Base-by-base conservation (phyloP, 805 yeast genomes). In the Schwanniomyces vanrijiae region DNA sequence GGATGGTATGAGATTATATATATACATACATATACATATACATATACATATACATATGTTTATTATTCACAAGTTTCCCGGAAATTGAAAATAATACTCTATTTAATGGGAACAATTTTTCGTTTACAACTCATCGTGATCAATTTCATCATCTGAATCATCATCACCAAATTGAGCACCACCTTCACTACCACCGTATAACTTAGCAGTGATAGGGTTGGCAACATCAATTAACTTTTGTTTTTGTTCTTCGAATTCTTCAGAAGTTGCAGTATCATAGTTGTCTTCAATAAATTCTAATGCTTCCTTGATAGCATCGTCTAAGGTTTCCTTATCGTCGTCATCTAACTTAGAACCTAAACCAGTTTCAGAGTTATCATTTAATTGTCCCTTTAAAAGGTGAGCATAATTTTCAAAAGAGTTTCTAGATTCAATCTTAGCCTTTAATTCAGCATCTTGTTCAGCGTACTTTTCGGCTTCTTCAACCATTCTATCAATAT, bases 401-500 rank as follows among this genome's bases (percentile, higher is more conserved):
- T 70, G 73, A 45, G 72, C 75, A 60, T 71, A 73, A 61, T 72
- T 70, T 64, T 73, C 77, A 55, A 72, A 68, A 11, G 76, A 73
- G 66, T 73, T 73, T 52, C 71, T 58, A n/a, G 70, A 52, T 55
- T 68, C 73, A 51, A 69, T 67, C 68, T 66, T 73, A 52, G 68
- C 68, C 58, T 68, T 73, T 49, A 72, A 62, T 60, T 73, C 74
- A 37, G 73, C 66, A 64, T 73, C 77, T 66, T 72, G 75, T 54
- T 67, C 64, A 59, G 76, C 77, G 50, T 65, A 94, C 78, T 89
- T 89, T 81, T 92, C 99, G 66, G 99, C 98, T 73, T 94, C 97
- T 78, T 82, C 82, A 71, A 92, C 94, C 96, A 92, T 92, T 90
- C 90, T 88, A 80, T 94, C 98, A 61, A 92, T 92, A 69, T 92